Conservation (phyloP, 1,139 yeast species). For the Protomyces lactucae-debilis region DNA sequence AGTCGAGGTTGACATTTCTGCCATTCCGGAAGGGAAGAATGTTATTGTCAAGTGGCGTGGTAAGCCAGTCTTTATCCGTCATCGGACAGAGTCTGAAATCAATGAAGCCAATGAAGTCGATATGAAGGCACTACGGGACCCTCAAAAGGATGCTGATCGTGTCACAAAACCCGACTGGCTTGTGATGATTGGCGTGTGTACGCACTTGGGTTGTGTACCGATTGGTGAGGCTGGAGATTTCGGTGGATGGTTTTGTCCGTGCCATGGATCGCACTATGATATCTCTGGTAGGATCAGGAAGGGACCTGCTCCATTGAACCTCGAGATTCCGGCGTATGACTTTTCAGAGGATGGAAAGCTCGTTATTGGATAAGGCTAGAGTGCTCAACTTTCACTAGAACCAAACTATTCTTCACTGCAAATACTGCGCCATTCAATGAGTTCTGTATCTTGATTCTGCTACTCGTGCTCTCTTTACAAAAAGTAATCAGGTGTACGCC, state of each 20-base stretch:
- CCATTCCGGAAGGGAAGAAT: constrained; percentile 96
- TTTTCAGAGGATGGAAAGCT: constrained; percentile 73
- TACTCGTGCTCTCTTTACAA: constrained; percentile 6
- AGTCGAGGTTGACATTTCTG: constrained; percentile 91
- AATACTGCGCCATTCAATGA: no score
- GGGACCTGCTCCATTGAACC: constrained; percentile 99
- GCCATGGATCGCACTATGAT: constrained; percentile 99
- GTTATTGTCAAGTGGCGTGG: constrained; percentile 99
- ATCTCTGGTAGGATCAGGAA: constrained; percentile 99
- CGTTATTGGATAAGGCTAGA: constrained; percentile 8
- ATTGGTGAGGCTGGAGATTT: constrained; percentile 99
- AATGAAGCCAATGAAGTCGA: constrained; percentile 88
- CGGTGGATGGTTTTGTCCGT: constrained; percentile 99
- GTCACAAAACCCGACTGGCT: constrained; percentile 98
- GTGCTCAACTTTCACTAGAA: neutral
- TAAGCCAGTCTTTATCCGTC: constrained; percentile 99
- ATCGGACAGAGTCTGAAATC: constrained; percentile 90
- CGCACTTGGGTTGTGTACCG: constrained; percentile 99
- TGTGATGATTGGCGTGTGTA: constrained; percentile 91
- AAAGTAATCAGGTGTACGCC: constrained; percentile 31
- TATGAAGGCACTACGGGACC: constrained; percentile 77
- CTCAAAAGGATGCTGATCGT: constrained; percentile 88
- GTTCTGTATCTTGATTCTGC: neutral
- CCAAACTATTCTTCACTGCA: neutral
- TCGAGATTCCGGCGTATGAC: constrained; percentile 91